phyloP scores from a whole-genome alignment of 2,329 filamentous ascomycete species.

The Cytospora piceae region DNA sequence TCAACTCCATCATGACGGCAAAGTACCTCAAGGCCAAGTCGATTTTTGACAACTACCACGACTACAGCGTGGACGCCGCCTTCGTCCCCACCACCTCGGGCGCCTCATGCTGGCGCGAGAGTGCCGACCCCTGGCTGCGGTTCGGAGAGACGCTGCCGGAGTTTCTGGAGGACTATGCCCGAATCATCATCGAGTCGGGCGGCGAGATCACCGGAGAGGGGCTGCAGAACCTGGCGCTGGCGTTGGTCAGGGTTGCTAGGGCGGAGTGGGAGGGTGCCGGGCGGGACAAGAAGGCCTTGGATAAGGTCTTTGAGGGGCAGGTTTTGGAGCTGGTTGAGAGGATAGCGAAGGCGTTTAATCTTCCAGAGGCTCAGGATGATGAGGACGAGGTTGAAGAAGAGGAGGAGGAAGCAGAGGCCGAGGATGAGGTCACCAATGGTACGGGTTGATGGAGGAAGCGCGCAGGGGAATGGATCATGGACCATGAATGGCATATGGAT shows the following conservation, averaged over 20 bases:
- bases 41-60: constrained; percentile 30
- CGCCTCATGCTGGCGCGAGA: constrained; percentile 24
- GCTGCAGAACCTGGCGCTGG: constrained; percentile 27
- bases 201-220: constrained; percentile 28
- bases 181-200: constrained; percentile 23
- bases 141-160: constrained; percentile 28
- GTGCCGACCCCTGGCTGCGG: constrained; percentile 31
- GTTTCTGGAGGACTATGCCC: constrained; percentile 28
- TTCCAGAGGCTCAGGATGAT: constrained; percentile 27
- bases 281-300: constrained; percentile 24
- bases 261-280: constrained; percentile 31
- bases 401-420: constrained; percentile 11
- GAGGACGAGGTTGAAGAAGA: constrained; percentile 12
- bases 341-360: constrained; percentile 23
- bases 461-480: not conserved
- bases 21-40: constrained; percentile 32
- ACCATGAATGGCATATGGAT: no score
- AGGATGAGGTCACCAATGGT: not conserved
- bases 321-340: constrained; percentile 23
- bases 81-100: constrained; percentile 20
- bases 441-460: not conserved
- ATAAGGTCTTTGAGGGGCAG: constrained; percentile 23
- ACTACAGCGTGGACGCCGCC: constrained; percentile 29
- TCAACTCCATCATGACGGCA: constrained; percentile 32
- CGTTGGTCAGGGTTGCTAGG: constrained; percentile 29